A percentile compares a stretch with the other conserved stretches of the same genome.
phyloP scores from a whole-genome alignment of 495 filamentous ascomycete species.

The Neurospora sp. region DNA sequence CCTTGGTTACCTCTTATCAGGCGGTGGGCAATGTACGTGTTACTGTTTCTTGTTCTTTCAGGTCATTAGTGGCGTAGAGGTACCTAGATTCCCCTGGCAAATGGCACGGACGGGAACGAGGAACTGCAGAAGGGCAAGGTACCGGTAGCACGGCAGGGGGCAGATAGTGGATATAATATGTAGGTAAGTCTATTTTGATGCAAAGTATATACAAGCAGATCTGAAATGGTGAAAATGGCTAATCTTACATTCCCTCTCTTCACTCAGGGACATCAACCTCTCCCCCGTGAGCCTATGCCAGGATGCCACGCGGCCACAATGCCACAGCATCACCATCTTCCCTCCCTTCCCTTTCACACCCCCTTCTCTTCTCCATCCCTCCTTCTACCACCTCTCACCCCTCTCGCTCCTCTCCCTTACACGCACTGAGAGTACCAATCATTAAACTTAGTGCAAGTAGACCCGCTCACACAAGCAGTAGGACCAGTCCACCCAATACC shows the following conservation, averaged over 20 bases:
- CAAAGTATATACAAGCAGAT: neutral
- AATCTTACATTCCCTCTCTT: neutral
- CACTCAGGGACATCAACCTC: neutral
- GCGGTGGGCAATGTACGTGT: no score
- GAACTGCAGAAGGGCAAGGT: neutral
- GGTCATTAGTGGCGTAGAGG: no score
- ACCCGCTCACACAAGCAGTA: slow-evolving; percentile 33
- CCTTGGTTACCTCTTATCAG: no score
- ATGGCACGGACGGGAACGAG: no score
- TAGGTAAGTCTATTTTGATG: neutral
- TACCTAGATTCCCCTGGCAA: no score
- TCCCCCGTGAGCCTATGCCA: neutral
- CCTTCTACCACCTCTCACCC: neutral
- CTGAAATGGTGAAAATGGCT: neutral
- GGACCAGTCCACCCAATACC: slow-evolving; percentile 39
- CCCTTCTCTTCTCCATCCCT: neutral
- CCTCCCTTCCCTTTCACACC: neutral
- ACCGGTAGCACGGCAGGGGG: neutral
- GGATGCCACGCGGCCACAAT: neutral
- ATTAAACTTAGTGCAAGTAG: slow-evolving; percentile 38
- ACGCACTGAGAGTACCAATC: slow-evolving; percentile 27
- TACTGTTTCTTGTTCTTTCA: no score
- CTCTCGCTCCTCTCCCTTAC: neutral
- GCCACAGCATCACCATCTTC: neutral
- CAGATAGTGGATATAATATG: neutral